Conservation (phyloP, 257 asterid species). For the Primulina tabacum region DNA sequence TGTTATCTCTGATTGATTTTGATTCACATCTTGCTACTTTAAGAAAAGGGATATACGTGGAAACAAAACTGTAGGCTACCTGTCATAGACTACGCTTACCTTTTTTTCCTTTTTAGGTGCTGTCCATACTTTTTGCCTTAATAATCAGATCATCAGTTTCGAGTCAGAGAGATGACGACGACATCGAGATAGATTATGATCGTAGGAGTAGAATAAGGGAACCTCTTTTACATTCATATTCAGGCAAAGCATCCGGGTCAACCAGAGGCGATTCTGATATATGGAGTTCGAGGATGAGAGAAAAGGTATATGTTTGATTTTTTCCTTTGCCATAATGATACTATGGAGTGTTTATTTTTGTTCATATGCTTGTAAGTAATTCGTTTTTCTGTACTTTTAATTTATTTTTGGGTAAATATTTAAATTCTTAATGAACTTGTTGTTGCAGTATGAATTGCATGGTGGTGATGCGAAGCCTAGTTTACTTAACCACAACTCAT, state of each 20-base stretch:
- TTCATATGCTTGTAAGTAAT: slow-evolving; percentile 2
- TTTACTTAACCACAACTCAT: slow-evolving; percentile 28
- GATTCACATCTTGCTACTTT: slow-evolving; percentile 4
- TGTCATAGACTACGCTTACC: slow-evolving; percentile 11
- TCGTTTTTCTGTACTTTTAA: background rate
- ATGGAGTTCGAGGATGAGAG: slow-evolving; percentile 79
- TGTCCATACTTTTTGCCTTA: slow-evolving; percentile 57
- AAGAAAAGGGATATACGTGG: background rate
- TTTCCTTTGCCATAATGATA: slow-evolving; percentile 6
- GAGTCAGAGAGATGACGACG: slow-evolving; percentile 44
- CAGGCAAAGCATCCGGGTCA: slow-evolving; percentile 46
- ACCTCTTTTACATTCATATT: slow-evolving; percentile 22
- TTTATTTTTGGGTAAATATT: background rate
- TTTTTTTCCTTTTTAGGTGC: slow-evolving; percentile 43
- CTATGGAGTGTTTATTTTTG: background rate
- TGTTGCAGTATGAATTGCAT: slow-evolving; percentile 47
- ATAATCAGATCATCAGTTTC: slow-evolving; percentile 65
- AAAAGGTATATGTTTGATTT: slow-evolving; percentile 51
- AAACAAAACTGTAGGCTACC: slow-evolving; percentile 7
- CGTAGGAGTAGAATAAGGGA: slow-evolving; percentile 49
- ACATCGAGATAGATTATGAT: slow-evolving; percentile 51
- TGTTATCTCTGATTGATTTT: slow-evolving; percentile 5
- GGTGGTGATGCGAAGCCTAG: slow-evolving; percentile 33
- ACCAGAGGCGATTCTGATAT: slow-evolving; percentile 61
- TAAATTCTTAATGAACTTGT: background rate